Percentiles rank a stretch among this genome's conserved stretches.
These are phyloP conservation scores for Iris macrosiphon DNA, from an alignment of 106 monocot genomes.

Conservation along the genomic window DNA sequence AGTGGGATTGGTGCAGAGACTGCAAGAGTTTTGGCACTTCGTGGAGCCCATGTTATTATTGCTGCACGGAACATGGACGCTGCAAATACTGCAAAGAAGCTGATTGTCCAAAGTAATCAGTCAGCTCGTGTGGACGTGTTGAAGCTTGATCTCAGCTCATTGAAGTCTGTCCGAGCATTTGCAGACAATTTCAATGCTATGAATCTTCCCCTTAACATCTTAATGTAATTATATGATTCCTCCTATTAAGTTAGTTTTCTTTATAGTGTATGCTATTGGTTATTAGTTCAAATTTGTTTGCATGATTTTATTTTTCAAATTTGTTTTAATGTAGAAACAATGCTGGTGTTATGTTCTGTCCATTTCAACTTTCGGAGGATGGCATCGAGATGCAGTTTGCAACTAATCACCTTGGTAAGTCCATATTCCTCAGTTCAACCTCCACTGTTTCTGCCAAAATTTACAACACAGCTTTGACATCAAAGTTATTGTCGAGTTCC, in stretches of 20 bases:
- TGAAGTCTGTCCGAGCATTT: conserved; percentile 67
- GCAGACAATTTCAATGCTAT: conserved; percentile 29
- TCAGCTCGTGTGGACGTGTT: conserved; percentile 41
- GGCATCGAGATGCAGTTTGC: conserved; percentile 85
- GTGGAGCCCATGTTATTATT: conserved; percentile 69
- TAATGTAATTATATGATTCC: conserved; percentile 39
- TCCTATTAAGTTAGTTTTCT: neutral
- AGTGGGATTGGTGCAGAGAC: conserved; percentile 94
- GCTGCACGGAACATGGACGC: conserved; percentile 71
- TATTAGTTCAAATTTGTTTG: neutral
- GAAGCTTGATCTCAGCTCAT: conserved; percentile 79
- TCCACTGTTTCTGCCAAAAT: no score
- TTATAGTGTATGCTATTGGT: neutral
- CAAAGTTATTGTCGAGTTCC: no score
- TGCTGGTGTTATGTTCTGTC: conserved; percentile 70
- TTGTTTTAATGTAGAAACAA: conserved; percentile 51
- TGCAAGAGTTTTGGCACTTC: conserved; percentile 72
- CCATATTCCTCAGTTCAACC: neutral
- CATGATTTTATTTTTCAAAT: neutral
- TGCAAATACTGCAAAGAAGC: conserved; percentile 36
- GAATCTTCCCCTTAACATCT: conserved; percentile 65
- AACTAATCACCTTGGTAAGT: conserved; percentile 68
- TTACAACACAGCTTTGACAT: no score
- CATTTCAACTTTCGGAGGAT: conserved; percentile 43
- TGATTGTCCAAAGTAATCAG: conserved; percentile 35